A percentile compares a stretch with the other conserved stretches of the same genome.
phyloP scores from a whole-genome alignment of 768 basidiomycete species.

The Boletus tomentosulus region DNA sequence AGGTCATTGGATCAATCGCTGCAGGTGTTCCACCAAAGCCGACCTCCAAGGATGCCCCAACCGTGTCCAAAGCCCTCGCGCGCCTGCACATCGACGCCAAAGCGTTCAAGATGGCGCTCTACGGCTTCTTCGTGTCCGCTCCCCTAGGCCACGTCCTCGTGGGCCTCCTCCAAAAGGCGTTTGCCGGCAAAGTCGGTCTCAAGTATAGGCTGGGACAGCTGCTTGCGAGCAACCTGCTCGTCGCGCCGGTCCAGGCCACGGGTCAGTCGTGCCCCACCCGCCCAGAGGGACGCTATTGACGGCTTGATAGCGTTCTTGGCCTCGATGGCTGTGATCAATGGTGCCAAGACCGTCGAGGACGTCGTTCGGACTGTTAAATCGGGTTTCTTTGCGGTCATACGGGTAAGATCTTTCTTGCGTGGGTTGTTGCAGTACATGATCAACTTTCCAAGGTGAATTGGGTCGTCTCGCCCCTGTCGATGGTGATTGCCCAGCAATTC shows the following conservation, averaged over 20 bases:
- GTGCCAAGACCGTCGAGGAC: conserved; percentile 63
- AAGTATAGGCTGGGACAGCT: conserved; percentile 67
- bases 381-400: conserved; percentile 71
- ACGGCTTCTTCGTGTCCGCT: conserved; percentile 81
- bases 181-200: conserved; percentile 67
- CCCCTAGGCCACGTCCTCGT: conserved; percentile 76
- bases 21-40: conserved; percentile 54
- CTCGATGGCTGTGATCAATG: conserved; percentile 81
- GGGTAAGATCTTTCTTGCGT: conserved; percentile 42
- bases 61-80: conserved; percentile 49
- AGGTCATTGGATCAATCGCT: conserved; percentile 71
- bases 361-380: conserved; percentile 62
- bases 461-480: conserved; percentile 71
- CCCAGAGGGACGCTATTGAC: neutral
- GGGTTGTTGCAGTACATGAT: neutral
- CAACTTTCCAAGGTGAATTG: conserved; percentile 59
- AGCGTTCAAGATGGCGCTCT: conserved; percentile 79
- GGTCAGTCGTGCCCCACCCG: conserved; percentile 39
- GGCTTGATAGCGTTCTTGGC: conserved; percentile 56
- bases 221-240: conserved; percentile 67
- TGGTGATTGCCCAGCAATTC: conserved; percentile 75
- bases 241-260: conserved; percentile 70
- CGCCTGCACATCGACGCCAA: conserved; percentile 58
- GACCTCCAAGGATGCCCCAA: conserved; percentile 51
- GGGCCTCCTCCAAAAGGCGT: conserved; percentile 66